Evolutionary conservation across 2,329 filamentous ascomycete species (phyloP).

Genomic region (Fusarium irregulare): DNA sequence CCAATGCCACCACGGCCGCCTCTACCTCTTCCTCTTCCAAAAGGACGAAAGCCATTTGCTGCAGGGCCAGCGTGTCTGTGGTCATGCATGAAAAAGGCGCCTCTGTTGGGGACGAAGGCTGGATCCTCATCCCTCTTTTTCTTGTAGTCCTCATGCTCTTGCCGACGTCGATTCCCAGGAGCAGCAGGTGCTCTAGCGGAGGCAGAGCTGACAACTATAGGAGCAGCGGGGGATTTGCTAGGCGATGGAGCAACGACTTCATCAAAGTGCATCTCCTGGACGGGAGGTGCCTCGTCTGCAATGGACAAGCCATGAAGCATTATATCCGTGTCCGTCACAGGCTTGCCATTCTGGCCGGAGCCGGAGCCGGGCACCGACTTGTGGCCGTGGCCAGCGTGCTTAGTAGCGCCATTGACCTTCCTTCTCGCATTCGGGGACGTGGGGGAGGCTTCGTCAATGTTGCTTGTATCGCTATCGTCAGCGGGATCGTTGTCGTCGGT

Average conservation of each 20-base stretch:
- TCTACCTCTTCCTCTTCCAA: constrained; percentile 73
- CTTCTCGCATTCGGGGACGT: constrained; percentile 58
- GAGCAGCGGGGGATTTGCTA: constrained; percentile 57
- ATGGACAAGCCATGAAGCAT: constrained; percentile 68
- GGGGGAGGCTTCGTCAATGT: constrained; percentile 67
- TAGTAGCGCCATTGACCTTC: constrained; percentile 56
- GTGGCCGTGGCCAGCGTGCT: constrained; percentile 48
- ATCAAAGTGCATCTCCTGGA: constrained; percentile 61
- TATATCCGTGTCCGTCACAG: constrained; percentile 65
- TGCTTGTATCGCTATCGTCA: constrained; percentile 73
- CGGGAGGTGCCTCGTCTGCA: constrained; percentile 54
- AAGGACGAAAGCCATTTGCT: constrained; percentile 81
- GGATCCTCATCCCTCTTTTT: constrained; percentile 90
- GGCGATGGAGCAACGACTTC: constrained; percentile 53
- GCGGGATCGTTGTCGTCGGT: constrained; percentile 71
- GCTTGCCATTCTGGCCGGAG: constrained; percentile 48
- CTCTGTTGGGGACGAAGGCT: constrained; percentile 92
- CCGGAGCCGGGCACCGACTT: constrained; percentile 53
- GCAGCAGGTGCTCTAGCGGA: constrained; percentile 65
- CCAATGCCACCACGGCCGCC: constrained; percentile 69
- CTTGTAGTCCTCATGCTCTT: constrained; percentile 91
- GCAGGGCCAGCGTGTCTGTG: constrained; percentile 82
- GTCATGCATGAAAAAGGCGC: constrained; percentile 97
- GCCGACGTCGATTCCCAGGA: constrained; percentile 76
- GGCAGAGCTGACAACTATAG: constrained; percentile 66